Conservation (phyloP, 495 filamentous ascomycete genomes). For the Aspergillus carlsbadensis region DNA sequence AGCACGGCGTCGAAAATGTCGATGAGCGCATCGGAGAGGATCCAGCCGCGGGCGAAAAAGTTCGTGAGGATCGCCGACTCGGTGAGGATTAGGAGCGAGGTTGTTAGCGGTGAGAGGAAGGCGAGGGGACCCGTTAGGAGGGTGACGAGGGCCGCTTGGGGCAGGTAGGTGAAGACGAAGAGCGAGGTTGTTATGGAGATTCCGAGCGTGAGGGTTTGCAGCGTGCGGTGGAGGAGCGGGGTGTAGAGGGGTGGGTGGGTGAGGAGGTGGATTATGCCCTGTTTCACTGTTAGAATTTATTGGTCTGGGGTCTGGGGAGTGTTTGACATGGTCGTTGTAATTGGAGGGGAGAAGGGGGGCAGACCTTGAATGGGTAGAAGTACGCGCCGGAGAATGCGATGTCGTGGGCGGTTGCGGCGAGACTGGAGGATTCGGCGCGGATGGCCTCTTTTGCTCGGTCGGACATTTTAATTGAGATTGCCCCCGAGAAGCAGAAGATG, state of each 20-base stretch:
- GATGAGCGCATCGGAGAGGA: constrained; percentile 75
- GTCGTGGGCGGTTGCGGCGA: constrained; percentile 52
- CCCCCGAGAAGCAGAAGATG: too few relatives aligned
- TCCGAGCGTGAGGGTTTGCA: constrained; percentile 69
- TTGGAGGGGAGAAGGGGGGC: constrained; percentile 50
- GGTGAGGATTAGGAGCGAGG: constrained; percentile 72
- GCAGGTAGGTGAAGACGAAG: constrained; percentile 90
- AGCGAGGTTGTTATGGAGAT: constrained; percentile 69
- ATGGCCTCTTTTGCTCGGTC: constrained; percentile 43
- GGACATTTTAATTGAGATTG: constrained; percentile 32
- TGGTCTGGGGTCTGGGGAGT: constrained; percentile 39
- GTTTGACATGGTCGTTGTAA: too few relatives aligned
- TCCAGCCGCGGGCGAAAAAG: constrained; percentile 68
- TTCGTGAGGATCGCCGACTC: constrained; percentile 80
- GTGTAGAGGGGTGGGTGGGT: constrained; percentile 46
- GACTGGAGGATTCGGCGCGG: constrained; percentile 36
- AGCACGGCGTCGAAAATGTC: constrained; percentile 91
- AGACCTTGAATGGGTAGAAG: constrained; percentile 79
- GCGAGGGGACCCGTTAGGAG: constrained; percentile 86
- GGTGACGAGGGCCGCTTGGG: constrained; percentile 73
- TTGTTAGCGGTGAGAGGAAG: constrained; percentile 63
- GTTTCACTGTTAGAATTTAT: not conserved
- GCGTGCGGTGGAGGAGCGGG: constrained; percentile 68
- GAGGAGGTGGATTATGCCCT: constrained; percentile 79
- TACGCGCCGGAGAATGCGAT: constrained; percentile 75